These are phyloP conservation scores for Paramecium sonneborni DNA, from an alignment of 73 alveolate genomes.

Conservation along the genomic window DNA sequence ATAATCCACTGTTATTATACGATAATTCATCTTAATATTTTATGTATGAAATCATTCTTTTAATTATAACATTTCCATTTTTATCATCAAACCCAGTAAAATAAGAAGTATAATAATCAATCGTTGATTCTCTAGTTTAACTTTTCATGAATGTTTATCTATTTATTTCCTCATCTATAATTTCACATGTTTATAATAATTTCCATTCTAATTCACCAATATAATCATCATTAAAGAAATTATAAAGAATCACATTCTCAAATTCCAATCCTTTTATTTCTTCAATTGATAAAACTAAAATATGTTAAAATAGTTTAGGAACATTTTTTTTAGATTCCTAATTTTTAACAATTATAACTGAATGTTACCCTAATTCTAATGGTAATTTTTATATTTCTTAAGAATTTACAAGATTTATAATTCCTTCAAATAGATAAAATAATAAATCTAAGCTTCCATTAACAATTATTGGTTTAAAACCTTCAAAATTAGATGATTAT, in stretches of 20 bases:
- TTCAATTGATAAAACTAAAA: constrained; percentile 80
- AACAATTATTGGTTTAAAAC: constrained; percentile 71
- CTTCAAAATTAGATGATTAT: constrained; percentile 72
- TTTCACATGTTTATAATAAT: neutral
- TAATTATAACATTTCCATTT: neutral
- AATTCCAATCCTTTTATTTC: constrained; percentile 88
- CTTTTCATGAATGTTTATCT: neutral
- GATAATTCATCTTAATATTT: constrained; percentile 37
- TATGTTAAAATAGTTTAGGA: constrained; percentile 70
- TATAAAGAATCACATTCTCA: constrained; percentile 83
- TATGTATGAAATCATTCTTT: constrained; percentile 15
- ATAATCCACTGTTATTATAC: constrained; percentile 60
- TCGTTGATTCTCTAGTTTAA: neutral
- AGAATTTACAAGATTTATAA: neutral
- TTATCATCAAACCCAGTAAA: neutral
- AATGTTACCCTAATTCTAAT: constrained; percentile 78
- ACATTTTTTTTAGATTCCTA: constrained; percentile 75
- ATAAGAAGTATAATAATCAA: neutral
- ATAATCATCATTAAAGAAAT: constrained; percentile 73
- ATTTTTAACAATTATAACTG: constrained; percentile 83
- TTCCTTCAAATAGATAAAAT: constrained; percentile 13
- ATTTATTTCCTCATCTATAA: neutral
- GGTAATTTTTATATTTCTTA: neutral
- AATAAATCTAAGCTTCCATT: neutral
- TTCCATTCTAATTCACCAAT: constrained; percentile 66